Evolutionary conservation across 2,329 filamentous ascomycete species (phyloP), one percentile per base, ranked within the genome.

Genomic region (Alternaria infectoria): DNA sequence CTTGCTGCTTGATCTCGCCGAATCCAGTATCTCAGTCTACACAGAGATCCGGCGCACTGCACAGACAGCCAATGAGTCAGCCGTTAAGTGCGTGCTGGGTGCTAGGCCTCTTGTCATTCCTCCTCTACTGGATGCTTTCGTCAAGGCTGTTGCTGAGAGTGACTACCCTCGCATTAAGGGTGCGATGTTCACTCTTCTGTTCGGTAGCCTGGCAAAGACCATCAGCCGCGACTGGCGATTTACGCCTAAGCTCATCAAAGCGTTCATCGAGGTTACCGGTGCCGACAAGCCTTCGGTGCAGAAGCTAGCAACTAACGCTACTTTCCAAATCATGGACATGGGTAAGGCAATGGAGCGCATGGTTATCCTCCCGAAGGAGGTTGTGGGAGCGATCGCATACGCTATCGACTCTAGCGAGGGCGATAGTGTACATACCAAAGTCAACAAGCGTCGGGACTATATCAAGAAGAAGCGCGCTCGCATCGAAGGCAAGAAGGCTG

Each of bases 281-380:
- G 93, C 96, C 15, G 96, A 99, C 80, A 97, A 97, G 78, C 89
- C 93, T 5, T 97, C 95, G 1, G 95, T 99, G 44, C 96, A 99
- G 79, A 93, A 91, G 71, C 86, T 99, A 15, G 93, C 93, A 13
- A 88, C 90, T 1, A 91, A 90, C 36, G 93, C 92, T 0, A 86
- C 96, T 1, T 97, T 94, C 76, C 90, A 93, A 15, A 86, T 99
- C 44, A 89, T 97, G 74, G 95, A 98, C 54, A 97, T 97, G 81
- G 95, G 94, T 21, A 94, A 95, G 72, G 88, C 93, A 0, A 87
- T 95, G 71, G 94, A 97, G 77, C 87, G 92, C 46, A 92, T 96
- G 87, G 90, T 97, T 36, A 88, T 98, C 43, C 83, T 96, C 15
- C 89, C 98, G 69, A 85, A 90, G 57, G 84, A 87, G 0, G 84